phyloP scores from a whole-genome alignment of 164 flowering plant genomes.

The Tinospora cordifolia region DNA sequence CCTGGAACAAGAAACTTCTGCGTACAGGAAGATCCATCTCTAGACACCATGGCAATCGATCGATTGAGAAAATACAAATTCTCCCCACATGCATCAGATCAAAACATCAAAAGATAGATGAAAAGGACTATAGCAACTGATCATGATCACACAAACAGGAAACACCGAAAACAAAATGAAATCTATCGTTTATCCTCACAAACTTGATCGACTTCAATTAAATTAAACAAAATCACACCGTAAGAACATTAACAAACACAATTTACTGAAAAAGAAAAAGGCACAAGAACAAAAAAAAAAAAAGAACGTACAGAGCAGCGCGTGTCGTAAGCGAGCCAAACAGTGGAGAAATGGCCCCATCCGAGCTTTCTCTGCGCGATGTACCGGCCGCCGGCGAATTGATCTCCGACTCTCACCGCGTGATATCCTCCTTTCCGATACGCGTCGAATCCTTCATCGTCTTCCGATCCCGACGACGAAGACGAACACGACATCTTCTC shows the following conservation, averaged over 20 bases:
- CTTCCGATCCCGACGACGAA: constrained; percentile 70
- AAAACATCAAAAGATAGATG: no score
- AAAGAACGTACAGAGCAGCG: constrained; percentile 40
- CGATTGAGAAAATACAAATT: no score
- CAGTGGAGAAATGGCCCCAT: constrained; percentile 97
- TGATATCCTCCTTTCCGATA: constrained; percentile 96
- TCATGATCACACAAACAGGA: no score
- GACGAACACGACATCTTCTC: constrained; percentile 64
- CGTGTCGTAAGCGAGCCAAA: constrained; percentile 93
- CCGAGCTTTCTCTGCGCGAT: constrained; percentile 93
- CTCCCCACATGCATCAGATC: no score
- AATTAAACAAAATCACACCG: no score
- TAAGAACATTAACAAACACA: neutral
- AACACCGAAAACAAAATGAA: no score
- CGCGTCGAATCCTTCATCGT: constrained; percentile 71
- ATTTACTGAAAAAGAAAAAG: neutral
- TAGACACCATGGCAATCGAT: no score
- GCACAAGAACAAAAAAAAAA: neutral
- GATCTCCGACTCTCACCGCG: constrained; percentile 80
- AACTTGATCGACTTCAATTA: no score
- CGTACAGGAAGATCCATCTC: no score
- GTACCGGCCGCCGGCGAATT: constrained; percentile 64
- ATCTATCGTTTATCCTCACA: no score
- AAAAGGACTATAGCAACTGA: no score
- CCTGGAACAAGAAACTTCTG: no score